Evolutionary conservation across 2,329 filamentous ascomycete genomes (phyloP), one percentile per base, ranked within the genome.

Genomic region (Paraconiothyrium brasiliense): DNA sequence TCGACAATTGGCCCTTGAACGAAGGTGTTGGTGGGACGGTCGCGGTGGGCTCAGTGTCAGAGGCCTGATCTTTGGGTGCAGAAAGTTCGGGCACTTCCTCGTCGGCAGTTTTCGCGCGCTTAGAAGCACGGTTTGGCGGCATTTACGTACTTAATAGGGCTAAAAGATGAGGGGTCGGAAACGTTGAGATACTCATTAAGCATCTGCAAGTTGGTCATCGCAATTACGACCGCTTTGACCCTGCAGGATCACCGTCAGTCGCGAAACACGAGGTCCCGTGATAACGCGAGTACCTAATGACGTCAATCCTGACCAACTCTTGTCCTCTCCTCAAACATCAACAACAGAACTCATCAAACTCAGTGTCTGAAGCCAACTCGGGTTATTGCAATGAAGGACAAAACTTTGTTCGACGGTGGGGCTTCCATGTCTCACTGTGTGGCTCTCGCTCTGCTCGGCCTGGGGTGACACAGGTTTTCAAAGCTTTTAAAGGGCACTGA

Each of bases 1-100:
- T 73, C n/a, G 68, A 60, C n/a, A 79, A 56, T 46, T 56, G 61
- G 14, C 62, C 70, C 22, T 71, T 73, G 68, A 79, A 78, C 1
- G 76, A 66, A 57, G 70, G 54, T 62, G 67, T 56, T 35, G 67
- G 52, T 34, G 62, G 60, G 34, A 37, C 20, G 11, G 63, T 52
- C 37, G 58, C 52, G 14, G 52, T 46, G 27, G 14, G 10, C 10
- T 56, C 54, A 13, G 43, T 10, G 20, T 67, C 61, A 14, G 57
- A 54, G 11, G 62, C 43, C 30, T 61, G 59, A n/a, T 59, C 59
- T 10, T 66, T 61, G 35, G 55, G 63, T 27, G 34, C 16, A 39
- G 52, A 57, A n/a, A 51, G 54, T 11, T 27, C 20, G 7, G 47
- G 34, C 39, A 55, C 43, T 35, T 59, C 14, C 22, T 54, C 37